These are phyloP conservation scores for Xanthoconium purpureum DNA, from an alignment of 768 basidiomycete genomes.

Conservation along the genomic window DNA sequence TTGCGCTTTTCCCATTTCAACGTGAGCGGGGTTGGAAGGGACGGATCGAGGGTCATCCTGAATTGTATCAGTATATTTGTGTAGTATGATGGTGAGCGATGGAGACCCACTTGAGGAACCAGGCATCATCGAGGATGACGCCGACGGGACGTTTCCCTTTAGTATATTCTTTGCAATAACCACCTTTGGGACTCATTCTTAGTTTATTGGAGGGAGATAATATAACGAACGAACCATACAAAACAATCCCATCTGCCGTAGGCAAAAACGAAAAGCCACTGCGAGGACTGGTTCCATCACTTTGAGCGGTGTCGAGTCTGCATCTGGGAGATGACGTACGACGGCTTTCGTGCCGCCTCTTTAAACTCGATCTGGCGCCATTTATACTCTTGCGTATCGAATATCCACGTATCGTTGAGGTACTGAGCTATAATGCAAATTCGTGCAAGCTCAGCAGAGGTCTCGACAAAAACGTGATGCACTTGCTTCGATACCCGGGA, in stretches of 20 bases:
- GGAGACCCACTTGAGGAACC: slow-evolving; percentile 67
- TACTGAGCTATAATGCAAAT: slow-evolving; percentile 56
- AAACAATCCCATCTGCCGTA: slow-evolving; percentile 69
- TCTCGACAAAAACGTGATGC: no score
- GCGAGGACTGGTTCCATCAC: slow-evolving; percentile 46
- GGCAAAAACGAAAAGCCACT: slow-evolving; percentile 86
- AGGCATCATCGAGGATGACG: slow-evolving; percentile 87
- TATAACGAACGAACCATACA: slow-evolving; percentile 55
- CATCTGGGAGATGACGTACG: slow-evolving; percentile 41
- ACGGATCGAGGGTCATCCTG: slow-evolving; percentile 33
- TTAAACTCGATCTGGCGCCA: slow-evolving; percentile 78
- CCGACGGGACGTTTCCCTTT: slow-evolving; percentile 86
- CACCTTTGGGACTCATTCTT: slow-evolving; percentile 44
- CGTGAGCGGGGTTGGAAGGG: slow-evolving; percentile 34
- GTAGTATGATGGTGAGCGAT: neutral
- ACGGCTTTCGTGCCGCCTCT: slow-evolving; percentile 69
- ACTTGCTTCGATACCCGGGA: slow-evolving; percentile 71
- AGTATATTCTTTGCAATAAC: slow-evolving; percentile 86
- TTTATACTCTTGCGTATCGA: slow-evolving; percentile 81
- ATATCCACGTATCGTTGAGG: slow-evolving; percentile 80
- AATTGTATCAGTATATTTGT: neutral
- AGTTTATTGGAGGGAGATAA: neutral
- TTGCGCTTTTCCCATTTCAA: slow-evolving; percentile 89
- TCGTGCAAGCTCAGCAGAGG: neutral
- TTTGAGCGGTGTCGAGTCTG: neutral